These are phyloP conservation scores for Penicillium vulpinum DNA, from an alignment of 2,329 filamentous ascomycete genomes.

Conservation along the genomic window DNA sequence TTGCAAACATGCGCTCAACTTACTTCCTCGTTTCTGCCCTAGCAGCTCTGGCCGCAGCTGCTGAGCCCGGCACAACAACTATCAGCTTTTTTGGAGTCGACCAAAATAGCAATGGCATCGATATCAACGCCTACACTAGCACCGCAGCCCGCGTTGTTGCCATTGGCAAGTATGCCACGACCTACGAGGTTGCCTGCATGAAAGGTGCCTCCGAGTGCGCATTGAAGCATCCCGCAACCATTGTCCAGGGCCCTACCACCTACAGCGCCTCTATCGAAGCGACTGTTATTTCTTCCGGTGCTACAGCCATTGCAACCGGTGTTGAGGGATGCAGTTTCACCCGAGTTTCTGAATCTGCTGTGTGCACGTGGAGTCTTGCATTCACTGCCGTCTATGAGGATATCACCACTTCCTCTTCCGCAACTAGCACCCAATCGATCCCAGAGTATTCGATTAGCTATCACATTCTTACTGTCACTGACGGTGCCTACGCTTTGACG, in stretches of 20 bases:
- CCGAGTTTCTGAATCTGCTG: slow-evolving; percentile 9
- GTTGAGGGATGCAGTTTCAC: slow-evolving; percentile 9
- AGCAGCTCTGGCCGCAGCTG: slow-evolving; percentile 1
- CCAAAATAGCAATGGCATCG: not conserved
- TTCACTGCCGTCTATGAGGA: not conserved
- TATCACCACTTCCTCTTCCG: not conserved
- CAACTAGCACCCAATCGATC: not conserved
- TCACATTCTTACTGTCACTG: slow-evolving; percentile 1
- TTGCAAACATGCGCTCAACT: slow-evolving; percentile 6
- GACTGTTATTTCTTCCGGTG: not conserved
- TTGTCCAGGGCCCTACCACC: slow-evolving; percentile 13
- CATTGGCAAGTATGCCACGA: slow-evolving; percentile 8
- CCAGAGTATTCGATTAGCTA: not conserved
- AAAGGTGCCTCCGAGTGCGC: slow-evolving; percentile 1
- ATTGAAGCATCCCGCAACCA: slow-evolving; percentile 1
- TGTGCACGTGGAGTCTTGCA: not conserved
- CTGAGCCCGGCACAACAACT: slow-evolving; percentile 5
- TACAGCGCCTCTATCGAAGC: slow-evolving; percentile 1
- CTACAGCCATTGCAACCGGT: not conserved
- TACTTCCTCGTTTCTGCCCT: slow-evolving; percentile 3
- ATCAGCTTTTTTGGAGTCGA: slow-evolving; percentile 6
- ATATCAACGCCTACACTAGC: slow-evolving; percentile 2
- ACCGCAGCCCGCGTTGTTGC: slow-evolving; percentile 1
- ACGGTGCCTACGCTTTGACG: not conserved
- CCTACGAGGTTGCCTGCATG: slow-evolving; percentile 7